A percentile compares a stretch with the other conserved stretches of the same genome.
Evolutionary conservation across 2,329 filamentous ascomycete genomes (phyloP).

Genomic region (Verticillium klebahnii): DNA sequence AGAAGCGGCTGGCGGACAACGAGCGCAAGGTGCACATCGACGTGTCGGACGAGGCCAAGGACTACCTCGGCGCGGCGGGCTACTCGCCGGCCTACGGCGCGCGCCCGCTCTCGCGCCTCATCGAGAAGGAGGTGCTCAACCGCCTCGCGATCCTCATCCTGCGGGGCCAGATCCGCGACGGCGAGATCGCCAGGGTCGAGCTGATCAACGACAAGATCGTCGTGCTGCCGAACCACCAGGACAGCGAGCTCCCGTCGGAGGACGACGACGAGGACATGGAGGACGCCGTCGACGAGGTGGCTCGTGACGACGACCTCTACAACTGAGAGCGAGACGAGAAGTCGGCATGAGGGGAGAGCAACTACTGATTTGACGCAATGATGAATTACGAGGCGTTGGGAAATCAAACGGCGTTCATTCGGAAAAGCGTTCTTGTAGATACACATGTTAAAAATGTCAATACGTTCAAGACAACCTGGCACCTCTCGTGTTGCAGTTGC

Average conservation of each 20-base stretch:
- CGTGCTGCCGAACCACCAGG: slow-evolving; percentile 76
- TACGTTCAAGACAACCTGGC: background rate
- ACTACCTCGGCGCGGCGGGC: slow-evolving; percentile 85
- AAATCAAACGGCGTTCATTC: background rate
- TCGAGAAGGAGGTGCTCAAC: slow-evolving; percentile 97
- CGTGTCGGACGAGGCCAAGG: slow-evolving; percentile 80
- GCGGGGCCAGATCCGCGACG: slow-evolving; percentile 77
- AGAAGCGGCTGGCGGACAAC: slow-evolving; percentile 83
- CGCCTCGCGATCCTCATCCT: slow-evolving; percentile 87
- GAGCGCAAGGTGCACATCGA: slow-evolving; percentile 79
- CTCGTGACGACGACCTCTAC: slow-evolving; percentile 51
- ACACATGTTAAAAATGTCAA: background rate
- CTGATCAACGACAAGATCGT: slow-evolving; percentile 74
- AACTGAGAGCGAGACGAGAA: slow-evolving; percentile 22
- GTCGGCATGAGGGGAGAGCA: background rate
- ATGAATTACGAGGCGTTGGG: background rate
- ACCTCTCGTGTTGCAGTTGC: no score
- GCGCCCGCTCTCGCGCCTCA: slow-evolving; percentile 79
- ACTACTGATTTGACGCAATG: background rate
- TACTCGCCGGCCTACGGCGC: slow-evolving; percentile 97
- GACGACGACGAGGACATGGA: slow-evolving; percentile 65
- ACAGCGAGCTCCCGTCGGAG: slow-evolving; percentile 51
- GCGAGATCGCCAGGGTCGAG: slow-evolving; percentile 75
- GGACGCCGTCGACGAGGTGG: slow-evolving; percentile 67
- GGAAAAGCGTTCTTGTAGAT: background rate